Conservation (phyloP, 2,329 filamentous ascomycete species). For the Nannizzia gypsea region DNA sequence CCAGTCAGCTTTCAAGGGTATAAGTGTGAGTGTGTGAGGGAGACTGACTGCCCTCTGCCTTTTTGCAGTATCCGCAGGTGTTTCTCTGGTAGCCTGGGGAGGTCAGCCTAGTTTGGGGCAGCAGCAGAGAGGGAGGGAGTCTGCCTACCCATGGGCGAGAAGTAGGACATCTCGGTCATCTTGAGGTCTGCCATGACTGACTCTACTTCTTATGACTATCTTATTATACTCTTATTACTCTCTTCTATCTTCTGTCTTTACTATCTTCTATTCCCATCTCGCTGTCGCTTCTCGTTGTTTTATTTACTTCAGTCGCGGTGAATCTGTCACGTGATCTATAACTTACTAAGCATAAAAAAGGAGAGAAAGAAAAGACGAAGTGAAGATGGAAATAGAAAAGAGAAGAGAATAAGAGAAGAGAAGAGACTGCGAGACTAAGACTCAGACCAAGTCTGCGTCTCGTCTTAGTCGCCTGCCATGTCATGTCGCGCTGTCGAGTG, state of each 20-base stretch:
- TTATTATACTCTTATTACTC: not conserved
- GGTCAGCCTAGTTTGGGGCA: not conserved
- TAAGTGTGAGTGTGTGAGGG: constrained; percentile 17
- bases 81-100: constrained; percentile 36
- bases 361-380: not conserved
- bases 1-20: not conserved
- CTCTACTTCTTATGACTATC: not conserved
- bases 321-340: not conserved
- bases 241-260: not conserved
- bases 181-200: not conserved
- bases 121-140: too few relatives aligned
- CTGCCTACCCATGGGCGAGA: constrained; percentile 5
- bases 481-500: not conserved
- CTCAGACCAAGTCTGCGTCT: too few relatives aligned
- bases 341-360: not conserved
- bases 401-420: not conserved
- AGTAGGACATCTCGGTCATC: constrained; percentile 2
- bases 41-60: constrained; percentile 34
- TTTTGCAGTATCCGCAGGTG: constrained; percentile 40
- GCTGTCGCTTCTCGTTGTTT: not conserved
- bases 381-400: too few relatives aligned
- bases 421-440: not conserved
- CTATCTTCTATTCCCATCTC: not conserved
- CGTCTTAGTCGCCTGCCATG: not conserved
- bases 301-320: not conserved